These are phyloP conservation scores for Solanum sejunctum DNA, from an alignment of 257 asterid species.

Conservation along the genomic window DNA sequence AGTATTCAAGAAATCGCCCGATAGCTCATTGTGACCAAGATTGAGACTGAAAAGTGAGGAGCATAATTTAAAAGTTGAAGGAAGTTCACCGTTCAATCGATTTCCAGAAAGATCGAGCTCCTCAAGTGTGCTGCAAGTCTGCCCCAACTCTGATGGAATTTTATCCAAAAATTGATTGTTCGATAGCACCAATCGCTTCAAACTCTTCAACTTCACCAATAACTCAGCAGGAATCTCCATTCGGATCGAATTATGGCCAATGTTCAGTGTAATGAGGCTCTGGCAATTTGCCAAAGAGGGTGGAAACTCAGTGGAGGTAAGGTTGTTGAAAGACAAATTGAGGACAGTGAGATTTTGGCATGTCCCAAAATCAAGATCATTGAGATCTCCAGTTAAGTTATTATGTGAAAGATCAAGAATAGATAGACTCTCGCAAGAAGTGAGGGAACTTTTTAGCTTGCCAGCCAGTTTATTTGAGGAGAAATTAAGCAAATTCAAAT, in stretches of 20 bases:
- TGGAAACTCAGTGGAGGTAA: slow-evolving; percentile 48
- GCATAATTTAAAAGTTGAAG: slow-evolving; percentile 37
- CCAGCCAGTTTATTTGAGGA: slow-evolving; percentile 50
- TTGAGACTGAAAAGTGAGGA: slow-evolving; percentile 45
- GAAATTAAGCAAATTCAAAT: slow-evolving; percentile 39
- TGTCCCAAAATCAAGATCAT: slow-evolving; percentile 29
- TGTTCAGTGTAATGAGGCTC: slow-evolving; percentile 40
- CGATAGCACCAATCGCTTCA: slow-evolving; percentile 41
- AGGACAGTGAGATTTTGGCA: slow-evolving; percentile 44
- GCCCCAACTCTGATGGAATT: slow-evolving; percentile 53
- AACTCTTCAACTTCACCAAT: slow-evolving; percentile 33
- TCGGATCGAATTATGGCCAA: slow-evolving; percentile 41
- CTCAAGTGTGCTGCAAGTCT: slow-evolving; percentile 35
- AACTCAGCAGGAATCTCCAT: slow-evolving; percentile 43
- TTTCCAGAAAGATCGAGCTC: slow-evolving; percentile 79
- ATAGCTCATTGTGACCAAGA: slow-evolving; percentile 63
- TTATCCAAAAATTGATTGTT: slow-evolving; percentile 48
- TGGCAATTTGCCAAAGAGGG: slow-evolving; percentile 38
- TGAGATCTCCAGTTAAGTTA: slow-evolving; percentile 48
- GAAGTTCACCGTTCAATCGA: slow-evolving; percentile 52
- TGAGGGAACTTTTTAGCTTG: slow-evolving; percentile 21
- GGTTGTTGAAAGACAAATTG: slow-evolving; percentile 46
- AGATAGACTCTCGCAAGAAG: slow-evolving; percentile 44
- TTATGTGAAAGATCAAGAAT: slow-evolving; percentile 56
- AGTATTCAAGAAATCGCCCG: slow-evolving; percentile 50